Conservation (phyloP, 2,329 filamentous ascomycete species). For the Juglanconis sp. region DNA sequence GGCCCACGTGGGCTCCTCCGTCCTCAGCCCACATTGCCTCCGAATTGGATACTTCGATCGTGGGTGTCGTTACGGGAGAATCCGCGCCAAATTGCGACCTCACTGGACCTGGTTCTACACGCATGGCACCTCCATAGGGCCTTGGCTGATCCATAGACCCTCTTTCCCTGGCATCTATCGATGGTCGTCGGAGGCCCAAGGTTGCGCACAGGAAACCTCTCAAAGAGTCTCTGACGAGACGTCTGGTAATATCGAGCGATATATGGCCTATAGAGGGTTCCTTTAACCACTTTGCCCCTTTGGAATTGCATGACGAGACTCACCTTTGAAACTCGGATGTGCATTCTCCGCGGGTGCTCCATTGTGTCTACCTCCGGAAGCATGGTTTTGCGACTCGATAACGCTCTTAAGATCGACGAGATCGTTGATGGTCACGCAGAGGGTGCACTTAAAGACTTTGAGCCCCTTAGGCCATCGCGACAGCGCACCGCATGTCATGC, state of each 20-base stretch:
- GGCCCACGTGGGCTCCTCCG: conserved; percentile 24
- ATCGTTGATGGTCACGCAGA: conserved; percentile 83
- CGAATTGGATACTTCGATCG: conserved; percentile 6
- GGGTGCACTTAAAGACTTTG: conserved; percentile 75
- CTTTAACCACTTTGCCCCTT: background rate
- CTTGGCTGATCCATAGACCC: conserved; percentile 3
- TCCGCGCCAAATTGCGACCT: background rate
- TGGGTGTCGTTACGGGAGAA: conserved; percentile 1
- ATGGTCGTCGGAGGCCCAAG: conserved; percentile 19
- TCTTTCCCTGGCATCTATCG: conserved; percentile 8
- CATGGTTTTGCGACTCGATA: conserved; percentile 8
- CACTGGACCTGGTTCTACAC: background rate
- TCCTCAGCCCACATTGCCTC: conserved; percentile 18
- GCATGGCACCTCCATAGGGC: background rate
- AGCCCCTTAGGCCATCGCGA: conserved; percentile 76
- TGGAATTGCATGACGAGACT: background rate
- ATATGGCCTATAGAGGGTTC: conserved; percentile 31
- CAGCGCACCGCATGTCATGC: conserved; percentile 80
- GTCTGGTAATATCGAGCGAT: conserved; percentile 57
- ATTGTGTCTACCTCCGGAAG: background rate
- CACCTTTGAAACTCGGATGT: conserved; percentile 12
- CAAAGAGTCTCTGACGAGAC: conserved; percentile 43
- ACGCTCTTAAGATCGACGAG: conserved; percentile 36
- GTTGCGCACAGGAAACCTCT: conserved; percentile 33
- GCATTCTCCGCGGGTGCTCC: conserved; percentile 20